These are phyloP conservation scores for Populus simonii DNA, from an alignment of 345 rosid genomes.

Conservation along the genomic window DNA sequence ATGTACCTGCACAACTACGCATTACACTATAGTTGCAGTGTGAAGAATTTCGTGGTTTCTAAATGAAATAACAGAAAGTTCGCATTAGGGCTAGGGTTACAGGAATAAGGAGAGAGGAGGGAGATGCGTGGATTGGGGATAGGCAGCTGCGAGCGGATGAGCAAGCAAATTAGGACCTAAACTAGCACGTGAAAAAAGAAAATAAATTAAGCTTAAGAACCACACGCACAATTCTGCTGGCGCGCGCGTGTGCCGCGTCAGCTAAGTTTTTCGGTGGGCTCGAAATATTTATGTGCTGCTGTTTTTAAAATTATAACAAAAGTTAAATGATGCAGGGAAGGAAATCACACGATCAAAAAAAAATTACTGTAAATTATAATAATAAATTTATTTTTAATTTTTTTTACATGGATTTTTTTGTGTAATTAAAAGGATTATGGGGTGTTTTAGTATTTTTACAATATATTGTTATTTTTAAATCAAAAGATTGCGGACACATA, in stretches of 20 bases:
- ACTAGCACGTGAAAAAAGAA: neutral
- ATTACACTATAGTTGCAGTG: constrained; percentile 21
- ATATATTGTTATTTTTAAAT: too few species aligned
- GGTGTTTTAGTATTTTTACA: too few species aligned
- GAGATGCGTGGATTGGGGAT: neutral
- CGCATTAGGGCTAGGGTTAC: neutral
- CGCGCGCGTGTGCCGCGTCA: neutral
- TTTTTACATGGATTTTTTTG: too few species aligned
- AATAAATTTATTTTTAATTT: too few species aligned
- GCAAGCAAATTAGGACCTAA: neutral
- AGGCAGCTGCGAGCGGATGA: neutral
- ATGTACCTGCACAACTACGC: constrained; percentile 14
- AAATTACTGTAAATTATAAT: too few species aligned
- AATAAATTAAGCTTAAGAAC: neutral
- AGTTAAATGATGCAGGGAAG: too few species aligned
- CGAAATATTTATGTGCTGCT: too few species aligned
- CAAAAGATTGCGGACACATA: rapidly evolving
- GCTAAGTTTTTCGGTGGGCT: neutral
- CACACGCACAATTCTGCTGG: neutral
- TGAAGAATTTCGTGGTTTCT: neutral
- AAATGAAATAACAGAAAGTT: neutral
- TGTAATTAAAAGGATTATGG: rapidly evolving
- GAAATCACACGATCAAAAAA: too few species aligned
- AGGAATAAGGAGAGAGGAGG: neutral
- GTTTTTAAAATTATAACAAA: too few species aligned